These are phyloP conservation scores for Puccinia horiana DNA, from an alignment of 1,284 basidiomycete species.

Conservation along the genomic window DNA sequence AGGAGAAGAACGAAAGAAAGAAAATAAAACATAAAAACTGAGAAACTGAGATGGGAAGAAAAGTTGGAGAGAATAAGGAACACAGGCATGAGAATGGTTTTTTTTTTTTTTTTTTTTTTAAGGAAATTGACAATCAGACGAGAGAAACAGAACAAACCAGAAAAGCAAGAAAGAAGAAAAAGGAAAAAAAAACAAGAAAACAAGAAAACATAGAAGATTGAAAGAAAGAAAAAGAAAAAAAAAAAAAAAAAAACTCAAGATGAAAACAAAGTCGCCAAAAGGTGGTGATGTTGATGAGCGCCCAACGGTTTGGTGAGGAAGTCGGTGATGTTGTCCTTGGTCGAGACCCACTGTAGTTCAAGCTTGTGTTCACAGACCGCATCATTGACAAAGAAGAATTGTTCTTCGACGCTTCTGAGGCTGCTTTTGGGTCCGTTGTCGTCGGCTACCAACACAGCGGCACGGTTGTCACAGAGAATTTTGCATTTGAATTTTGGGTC, in stretches of 20 bases:
- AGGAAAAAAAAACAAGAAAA: not conserved
- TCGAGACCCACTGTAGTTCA: slow-evolving; percentile 1
- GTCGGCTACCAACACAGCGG: not conserved
- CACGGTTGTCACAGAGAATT: slow-evolving; percentile 13
- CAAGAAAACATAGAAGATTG: too few relatives aligned
- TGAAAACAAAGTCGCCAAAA: too few relatives aligned
- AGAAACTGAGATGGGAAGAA: too few relatives aligned
- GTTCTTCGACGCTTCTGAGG: not conserved
- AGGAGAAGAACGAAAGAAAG: not conserved
- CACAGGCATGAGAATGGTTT: too few relatives aligned
- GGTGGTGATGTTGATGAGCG: not conserved
- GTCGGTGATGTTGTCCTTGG: not conserved
- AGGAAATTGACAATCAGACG: too few relatives aligned
- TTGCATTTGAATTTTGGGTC: not conserved
- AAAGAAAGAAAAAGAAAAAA: too few relatives aligned
- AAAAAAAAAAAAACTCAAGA: too few relatives aligned
- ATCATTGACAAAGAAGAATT: slow-evolving; percentile 38
- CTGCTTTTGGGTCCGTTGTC: slow-evolving; percentile 1
- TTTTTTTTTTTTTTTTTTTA: too few relatives aligned
- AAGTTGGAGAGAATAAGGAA: too few relatives aligned
- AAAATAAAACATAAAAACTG: too few relatives aligned
- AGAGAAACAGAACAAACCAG: not conserved
- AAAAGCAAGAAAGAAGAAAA: not conserved
- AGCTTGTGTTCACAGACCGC: not conserved
- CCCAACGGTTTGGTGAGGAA: slow-evolving; percentile 11